phyloP scores from a whole-genome alignment of 768 basidiomycete species.

The Pisolithus sp. region DNA sequence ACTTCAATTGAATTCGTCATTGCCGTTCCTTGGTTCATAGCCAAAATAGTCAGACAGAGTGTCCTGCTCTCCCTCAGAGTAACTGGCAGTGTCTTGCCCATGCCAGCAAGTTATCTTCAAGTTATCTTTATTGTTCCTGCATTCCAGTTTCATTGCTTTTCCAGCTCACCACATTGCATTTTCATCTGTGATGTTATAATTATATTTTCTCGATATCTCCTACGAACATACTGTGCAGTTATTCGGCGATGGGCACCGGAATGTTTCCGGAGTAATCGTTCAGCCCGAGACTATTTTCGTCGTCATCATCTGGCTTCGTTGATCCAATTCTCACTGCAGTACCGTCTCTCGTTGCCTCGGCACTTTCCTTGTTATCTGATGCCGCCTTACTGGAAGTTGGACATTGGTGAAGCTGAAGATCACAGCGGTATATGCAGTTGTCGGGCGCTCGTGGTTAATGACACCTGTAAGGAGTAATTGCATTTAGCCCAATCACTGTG shows the following conservation, averaged over 20 bases:
- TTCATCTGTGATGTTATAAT: too few species aligned
- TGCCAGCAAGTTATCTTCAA: not conserved
- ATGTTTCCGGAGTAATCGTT: not conserved
- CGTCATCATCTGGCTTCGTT: slow-evolving; percentile 3
- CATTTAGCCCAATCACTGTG: not conserved
- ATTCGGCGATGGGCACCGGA: too few species aligned
- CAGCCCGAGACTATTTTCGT: slow-evolving; percentile 7
- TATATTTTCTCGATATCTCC: too few species aligned
- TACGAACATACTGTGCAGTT: too few species aligned
- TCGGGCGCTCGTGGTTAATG: not conserved
- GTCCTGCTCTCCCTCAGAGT: slow-evolving; percentile 24
- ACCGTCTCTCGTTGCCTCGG: not conserved
- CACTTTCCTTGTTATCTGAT: not conserved
- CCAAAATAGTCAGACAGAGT: slow-evolving; percentile 45
- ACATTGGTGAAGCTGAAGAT: not conserved
- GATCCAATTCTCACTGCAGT: slow-evolving; percentile 10
- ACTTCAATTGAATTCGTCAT: slow-evolving; percentile 30
- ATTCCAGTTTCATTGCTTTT: not conserved
- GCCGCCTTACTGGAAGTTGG: not conserved
- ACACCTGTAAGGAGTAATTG: not conserved
- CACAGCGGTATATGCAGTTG: not conserved
- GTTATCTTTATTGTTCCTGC: not conserved
- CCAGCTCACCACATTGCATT: not conserved
- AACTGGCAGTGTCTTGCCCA: slow-evolving; percentile 1
- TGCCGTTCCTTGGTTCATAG: slow-evolving; percentile 49